Percentiles rank a stretch among this genome's conserved stretches.
These are phyloP conservation scores for Euphorbia peplus DNA, from an alignment of 345 rosid genomes.

Conservation along the genomic window DNA sequence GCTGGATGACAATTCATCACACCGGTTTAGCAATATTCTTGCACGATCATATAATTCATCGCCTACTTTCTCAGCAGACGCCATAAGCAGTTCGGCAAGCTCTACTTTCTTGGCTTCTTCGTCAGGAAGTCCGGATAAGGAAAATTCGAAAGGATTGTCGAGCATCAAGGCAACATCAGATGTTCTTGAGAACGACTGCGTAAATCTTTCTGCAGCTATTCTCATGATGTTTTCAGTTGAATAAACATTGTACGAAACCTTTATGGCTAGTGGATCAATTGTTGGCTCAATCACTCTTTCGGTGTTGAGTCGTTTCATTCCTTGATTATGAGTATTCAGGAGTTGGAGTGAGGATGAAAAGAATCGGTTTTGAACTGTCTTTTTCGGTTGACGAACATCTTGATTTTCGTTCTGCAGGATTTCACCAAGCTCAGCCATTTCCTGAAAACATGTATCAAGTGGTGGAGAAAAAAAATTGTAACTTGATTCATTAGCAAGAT, in stretches of 20 bases:
- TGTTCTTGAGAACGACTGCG: conserved; percentile 21
- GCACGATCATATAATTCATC: conserved; percentile 15
- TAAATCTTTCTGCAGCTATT: conserved; percentile 46
- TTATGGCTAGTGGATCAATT: neutral
- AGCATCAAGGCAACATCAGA: neutral
- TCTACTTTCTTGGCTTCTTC: conserved; percentile 11
- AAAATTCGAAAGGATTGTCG: conserved; percentile 5
- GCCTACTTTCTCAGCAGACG: conserved; percentile 23
- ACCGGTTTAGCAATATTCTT: conserved; percentile 14
- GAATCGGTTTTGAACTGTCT: conserved; percentile 13
- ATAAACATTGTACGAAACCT: conserved; percentile 5
- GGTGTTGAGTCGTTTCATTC: conserved; percentile 17
- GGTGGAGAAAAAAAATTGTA: conserved; percentile 23
- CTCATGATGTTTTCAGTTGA: conserved; percentile 45
- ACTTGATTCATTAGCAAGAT: neutral
- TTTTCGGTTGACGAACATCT: neutral
- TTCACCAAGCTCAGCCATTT: conserved; percentile 23
- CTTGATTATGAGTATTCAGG: neutral
- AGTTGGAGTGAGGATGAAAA: conserved; percentile 20
- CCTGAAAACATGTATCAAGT: conserved; percentile 20
- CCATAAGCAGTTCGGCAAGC: conserved; percentile 16
- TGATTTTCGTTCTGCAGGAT: conserved; percentile 5
- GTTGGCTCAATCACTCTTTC: conserved; percentile 13
- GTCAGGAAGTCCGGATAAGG: neutral
- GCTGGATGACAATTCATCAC: conserved; percentile 23